Evolutionary conservation across 139 green algal genomes (phyloP), one percentile per base, ranked within the genome.

Genomic region (Limnomonas spitsbergensis): DNA sequence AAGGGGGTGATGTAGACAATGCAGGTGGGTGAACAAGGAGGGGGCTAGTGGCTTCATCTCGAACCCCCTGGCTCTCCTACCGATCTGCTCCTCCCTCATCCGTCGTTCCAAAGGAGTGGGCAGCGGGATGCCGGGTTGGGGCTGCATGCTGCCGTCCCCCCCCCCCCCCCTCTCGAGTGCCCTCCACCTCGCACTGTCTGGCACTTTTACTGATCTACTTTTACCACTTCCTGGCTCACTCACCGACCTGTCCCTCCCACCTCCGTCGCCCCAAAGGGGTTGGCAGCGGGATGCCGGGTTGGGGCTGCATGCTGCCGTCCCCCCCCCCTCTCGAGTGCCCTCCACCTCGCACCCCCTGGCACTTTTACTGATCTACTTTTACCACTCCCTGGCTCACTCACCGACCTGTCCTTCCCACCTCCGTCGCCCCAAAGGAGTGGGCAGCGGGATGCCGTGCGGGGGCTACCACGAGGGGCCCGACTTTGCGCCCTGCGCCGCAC

Each of bases 391-490:
- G n/a, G n/a, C n/a, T n/a, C n/a, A n/a, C 36, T 36, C 37, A 2
- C 69, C 69, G 2, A 9, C 38, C 38, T 56, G 27, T 38, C 2
- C 7, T 9, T 54, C 9, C 7, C 42, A 9, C 42, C 42, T 54
- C 7, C 42, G 7, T 9, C 7, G 9, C 9, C 42, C 42, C 9
- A 9, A 6, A 54, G 42, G 42, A 9, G 42, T 42, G 31, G 68
- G 56, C 70, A 73, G 75, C 54, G 76, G 73, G 29, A 42, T 80
- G 67, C 40, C 47, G 0, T 82, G 74, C 1, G 82, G 66, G 4
- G 80, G 76, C 3, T 96, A 96, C 73, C 70, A 77, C 0, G 83
- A 94, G 0, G 93, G 93, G 0, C 88, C 93, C 2, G 94, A 98
- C 80, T 81, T 95, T 75, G 90, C 88, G 2, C 94, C 94, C 2